These are phyloP conservation scores for Pseudozyma tsukubaensis DNA, from an alignment of 1,284 basidiomycete genomes.

Conservation along the genomic window DNA sequence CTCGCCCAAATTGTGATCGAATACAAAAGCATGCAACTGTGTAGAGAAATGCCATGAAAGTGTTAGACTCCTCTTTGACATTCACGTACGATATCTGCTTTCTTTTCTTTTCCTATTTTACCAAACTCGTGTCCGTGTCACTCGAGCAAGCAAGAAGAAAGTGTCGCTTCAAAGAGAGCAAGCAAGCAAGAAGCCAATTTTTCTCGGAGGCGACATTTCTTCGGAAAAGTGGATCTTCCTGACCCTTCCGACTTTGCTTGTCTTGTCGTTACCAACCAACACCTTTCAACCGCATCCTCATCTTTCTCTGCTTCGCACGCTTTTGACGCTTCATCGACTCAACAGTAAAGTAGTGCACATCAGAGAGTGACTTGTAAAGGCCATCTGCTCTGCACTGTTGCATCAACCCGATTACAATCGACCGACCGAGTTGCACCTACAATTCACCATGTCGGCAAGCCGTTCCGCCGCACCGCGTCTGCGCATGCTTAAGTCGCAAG, in stretches of 20 bases:
- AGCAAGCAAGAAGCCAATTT: conserved; percentile 2
- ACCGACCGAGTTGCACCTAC: not conserved
- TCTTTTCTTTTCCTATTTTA: not conserved
- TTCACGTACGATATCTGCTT: conserved; percentile 2
- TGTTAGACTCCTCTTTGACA: not conserved
- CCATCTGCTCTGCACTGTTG: too few species aligned
- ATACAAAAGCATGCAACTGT: not conserved
- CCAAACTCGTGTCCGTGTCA: conserved; percentile 5
- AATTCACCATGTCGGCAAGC: conserved; percentile 28
- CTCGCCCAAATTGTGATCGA: conserved; percentile 11
- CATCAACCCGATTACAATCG: too few species aligned
- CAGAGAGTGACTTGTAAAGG: too few species aligned
- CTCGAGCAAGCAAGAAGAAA: conserved; percentile 8
- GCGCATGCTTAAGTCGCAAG: conserved; percentile 23
- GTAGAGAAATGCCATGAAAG: not conserved
- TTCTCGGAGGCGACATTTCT: conserved; percentile 11
- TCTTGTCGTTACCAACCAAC: not conserved
- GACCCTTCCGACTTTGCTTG: not conserved
- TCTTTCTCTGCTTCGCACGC: not conserved
- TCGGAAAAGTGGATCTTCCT: conserved; percentile 3
- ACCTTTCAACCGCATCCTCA: not conserved
- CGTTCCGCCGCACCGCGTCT: conserved; percentile 32
- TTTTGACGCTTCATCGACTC: not conserved
- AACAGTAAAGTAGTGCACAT: too few species aligned
- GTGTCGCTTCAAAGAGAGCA: not conserved